phyloP scores from a whole-genome alignment of 2,329 filamentous ascomycete genomes.

The Trichoderma sp. region DNA sequence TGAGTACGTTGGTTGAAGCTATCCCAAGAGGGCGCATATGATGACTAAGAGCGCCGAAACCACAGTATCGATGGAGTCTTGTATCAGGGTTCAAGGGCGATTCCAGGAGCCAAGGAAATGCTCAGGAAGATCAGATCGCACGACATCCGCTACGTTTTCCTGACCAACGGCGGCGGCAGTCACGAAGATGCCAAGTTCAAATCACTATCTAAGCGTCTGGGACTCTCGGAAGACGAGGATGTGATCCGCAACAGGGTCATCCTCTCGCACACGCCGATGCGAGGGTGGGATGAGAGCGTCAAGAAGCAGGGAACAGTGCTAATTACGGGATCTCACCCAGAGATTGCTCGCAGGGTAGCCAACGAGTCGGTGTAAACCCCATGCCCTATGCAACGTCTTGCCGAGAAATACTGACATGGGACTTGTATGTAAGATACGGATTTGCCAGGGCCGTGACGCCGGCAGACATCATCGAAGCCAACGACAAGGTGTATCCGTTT shows the following conservation, averaged over 20 bases:
- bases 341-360: slow-evolving; percentile 69
- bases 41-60: neutral
- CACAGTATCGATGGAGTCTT: slow-evolving; percentile 86
- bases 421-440: slow-evolving; percentile 54
- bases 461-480: slow-evolving; percentile 72
- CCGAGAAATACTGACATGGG: neutral
- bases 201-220: slow-evolving; percentile 35
- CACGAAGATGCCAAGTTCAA: slow-evolving; percentile 54
- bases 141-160: slow-evolving; percentile 83
- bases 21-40: neutral
- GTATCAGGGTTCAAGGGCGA: slow-evolving; percentile 72
- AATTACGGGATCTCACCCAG: slow-evolving; percentile 68
- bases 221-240: slow-evolving; percentile 32
- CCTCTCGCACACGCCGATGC: slow-evolving; percentile 87
- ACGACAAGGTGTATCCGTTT: slow-evolving; percentile 82
- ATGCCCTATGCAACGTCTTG: neutral
- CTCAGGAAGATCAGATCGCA: slow-evolving; percentile 70
- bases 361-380: slow-evolving; percentile 47
- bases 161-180: slow-evolving; percentile 93
- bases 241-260: slow-evolving; percentile 45
- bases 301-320: slow-evolving; percentile 56
- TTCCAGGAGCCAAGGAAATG: slow-evolving; percentile 73
- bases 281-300: slow-evolving; percentile 48
- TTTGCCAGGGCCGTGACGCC: slow-evolving; percentile 82
- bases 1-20: slow-evolving; percentile 30